phyloP scores from a whole-genome alignment of 1,284 basidiomycete species.

The Cryptococcus sp. region DNA sequence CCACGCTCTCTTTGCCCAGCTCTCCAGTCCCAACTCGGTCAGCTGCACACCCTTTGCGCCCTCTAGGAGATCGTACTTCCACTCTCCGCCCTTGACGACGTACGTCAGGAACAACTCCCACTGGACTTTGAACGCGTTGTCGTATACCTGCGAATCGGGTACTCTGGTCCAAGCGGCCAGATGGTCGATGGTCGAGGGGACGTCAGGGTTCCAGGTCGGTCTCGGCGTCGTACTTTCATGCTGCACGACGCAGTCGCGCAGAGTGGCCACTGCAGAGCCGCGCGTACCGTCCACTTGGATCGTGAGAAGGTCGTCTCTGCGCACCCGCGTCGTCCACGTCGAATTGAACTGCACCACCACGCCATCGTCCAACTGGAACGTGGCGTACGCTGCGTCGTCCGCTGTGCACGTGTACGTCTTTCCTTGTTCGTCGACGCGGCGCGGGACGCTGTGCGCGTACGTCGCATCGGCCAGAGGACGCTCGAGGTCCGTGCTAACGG shows the following conservation, averaged over 20 bases:
- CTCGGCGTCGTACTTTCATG: slow-evolving; percentile 23
- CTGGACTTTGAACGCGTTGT: slow-evolving; percentile 30
- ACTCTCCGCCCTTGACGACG: slow-evolving; percentile 24
- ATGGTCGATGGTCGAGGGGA: slow-evolving; percentile 22
- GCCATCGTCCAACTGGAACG: slow-evolving; percentile 24
- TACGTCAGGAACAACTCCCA: slow-evolving; percentile 29
- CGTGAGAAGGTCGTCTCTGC: slow-evolving; percentile 24
- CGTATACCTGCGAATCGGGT: slow-evolving; percentile 17
- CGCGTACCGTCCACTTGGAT: slow-evolving; percentile 24
- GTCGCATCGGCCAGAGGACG: slow-evolving; percentile 15
- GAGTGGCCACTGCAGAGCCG: slow-evolving; percentile 21
- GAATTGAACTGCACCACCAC: slow-evolving; percentile 28
- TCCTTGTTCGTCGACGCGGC: slow-evolving; percentile 19
- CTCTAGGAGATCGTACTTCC: slow-evolving; percentile 23
- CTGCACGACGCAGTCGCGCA: slow-evolving; percentile 26
- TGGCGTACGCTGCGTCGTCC: slow-evolving; percentile 26
- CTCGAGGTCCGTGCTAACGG: slow-evolving; percentile 17
- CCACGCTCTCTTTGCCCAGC: slow-evolving; percentile 22
- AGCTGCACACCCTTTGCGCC: slow-evolving; percentile 25
- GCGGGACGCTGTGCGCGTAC: slow-evolving; percentile 8
- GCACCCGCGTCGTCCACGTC: slow-evolving; percentile 21
- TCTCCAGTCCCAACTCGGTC: slow-evolving; percentile 22
- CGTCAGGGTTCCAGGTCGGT: slow-evolving; percentile 27
- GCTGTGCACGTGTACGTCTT: slow-evolving; percentile 24
- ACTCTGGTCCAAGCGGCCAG: slow-evolving; percentile 20